Base-by-base conservation (phyloP, 2,329 filamentous ascomycete genomes). In the Zymoseptoria pseudotritici region DNA sequence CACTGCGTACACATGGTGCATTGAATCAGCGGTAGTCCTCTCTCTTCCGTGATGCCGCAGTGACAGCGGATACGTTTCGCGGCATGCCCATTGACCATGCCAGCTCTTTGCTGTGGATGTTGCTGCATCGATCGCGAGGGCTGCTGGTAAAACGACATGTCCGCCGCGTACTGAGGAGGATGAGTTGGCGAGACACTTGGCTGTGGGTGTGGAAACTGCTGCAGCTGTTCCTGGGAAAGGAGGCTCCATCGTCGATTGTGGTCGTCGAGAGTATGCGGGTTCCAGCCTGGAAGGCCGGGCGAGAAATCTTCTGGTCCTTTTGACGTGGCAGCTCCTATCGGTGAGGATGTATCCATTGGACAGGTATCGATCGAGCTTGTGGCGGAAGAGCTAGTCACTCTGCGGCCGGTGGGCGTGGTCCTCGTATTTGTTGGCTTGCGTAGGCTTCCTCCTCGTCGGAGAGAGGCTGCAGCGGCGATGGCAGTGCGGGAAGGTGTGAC, bases 1-100 rank as follows among this genome's bases (percentile, higher is more conserved):
- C 82, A 86, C 65, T 85, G 83, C n/a, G 76, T 80, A 73, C 84
- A 87, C 22, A 80, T 82, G 70, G 83, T 81, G 72, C 84, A 87
- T 74, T 85, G 83, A 53, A 86, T 79, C 80, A 86, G 83, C 29
- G 81, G 70, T 65, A 79, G 78, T 21, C 79, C 81, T 57, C 79
- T 78, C 57, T 79, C 82, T 50, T 82, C 79, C 56, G 77, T 73
- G 17, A 79, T 78, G 55, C 81, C 79, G 67, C 84, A 87, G 24
- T 84, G 71, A 70, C 84, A 87, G 46, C 83, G 78, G 9, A 83
- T 51, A 26, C 59, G 55, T 31, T 49, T 36, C 6, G 55, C 54
- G 6, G 26, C 26, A 1, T 17, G 36, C 7, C 36, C 36, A 46
- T 46, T 7, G 36, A 46, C 36, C 36, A 46, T 46, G 36, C 36